Evolutionary conservation across 805 yeast species (phyloP), one percentile per base, ranked within the genome.

Genomic region (Pichia membranifaciens): DNA sequence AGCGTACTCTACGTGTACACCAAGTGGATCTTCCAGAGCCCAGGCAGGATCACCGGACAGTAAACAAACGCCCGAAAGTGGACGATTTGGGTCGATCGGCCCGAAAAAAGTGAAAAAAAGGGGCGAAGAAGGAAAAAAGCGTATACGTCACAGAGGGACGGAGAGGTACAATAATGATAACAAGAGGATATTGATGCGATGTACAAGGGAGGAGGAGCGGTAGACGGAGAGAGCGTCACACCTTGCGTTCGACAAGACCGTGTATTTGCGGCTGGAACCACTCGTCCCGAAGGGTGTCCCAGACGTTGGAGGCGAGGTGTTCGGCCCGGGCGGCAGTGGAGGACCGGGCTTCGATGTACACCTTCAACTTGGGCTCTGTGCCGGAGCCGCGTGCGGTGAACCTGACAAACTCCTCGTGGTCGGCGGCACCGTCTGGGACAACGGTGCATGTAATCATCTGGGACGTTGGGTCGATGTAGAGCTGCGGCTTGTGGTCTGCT

Each of bases 301-400:
- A 91, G 8, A 87, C 84, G 18, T 68, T 63, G 16, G 65, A 65
- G 0, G 96, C 91, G 8, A 82, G 58, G 0, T 38, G 50, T 0
- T 55, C 50, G 0, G 96, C 86, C 3, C 64, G 59, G 0, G 50
- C 58, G 38, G 75, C 85, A 8, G 69, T 62, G 0, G 52, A 43
- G 0, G 87, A 74, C 37, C 65, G 65, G 0, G 95, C 93, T 60
- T 91, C 99, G 31, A 91, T 82, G 66, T 91, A 91, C 0, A 91
- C 86, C 64, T 91, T 91, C 53, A 91, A 70, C 62, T 91, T 91
- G 2, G 97, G 97, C 63, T 91, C 99, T 0, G 99, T 91, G 10
- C 99, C 99, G 3, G 96, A 87, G 0, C 97, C 97, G 45, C 99
- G 74, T 43, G 87, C 81, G 0, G 98, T 90, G 59, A 90, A 82